Base-by-base conservation (phyloP, 495 filamentous ascomycete genomes). In the Neurospora sp. region DNA sequence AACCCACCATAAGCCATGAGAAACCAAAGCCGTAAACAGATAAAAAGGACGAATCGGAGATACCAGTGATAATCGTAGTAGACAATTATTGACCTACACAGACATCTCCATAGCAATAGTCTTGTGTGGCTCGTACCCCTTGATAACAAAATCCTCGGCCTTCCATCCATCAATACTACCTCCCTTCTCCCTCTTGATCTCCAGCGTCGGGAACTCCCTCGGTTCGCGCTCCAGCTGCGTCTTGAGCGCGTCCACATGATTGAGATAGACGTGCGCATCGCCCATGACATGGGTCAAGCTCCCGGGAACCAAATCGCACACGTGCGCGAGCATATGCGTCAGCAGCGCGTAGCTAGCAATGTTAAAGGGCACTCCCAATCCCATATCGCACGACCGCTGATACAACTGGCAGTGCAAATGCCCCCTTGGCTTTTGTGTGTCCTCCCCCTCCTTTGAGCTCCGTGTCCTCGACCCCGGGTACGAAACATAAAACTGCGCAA, bases 31-130 rank as follows among this genome's bases (percentile, higher is more conserved):
- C 20, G 20, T 27, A 27, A 59, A 27, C 20, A 14, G 20, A 59
- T 27, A 5, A 27, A 14, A 14, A 31, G 1, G 14, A 37, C 54
- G 12, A 16, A 16, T 66, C 7, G 6, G 4, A 35, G 6, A 66
- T 35, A 35, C 12, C 27, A 5, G 7, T 35, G 3, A 35, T 9
- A 14, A 18, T 37, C 27, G 27, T 35, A 35, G 5, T 3, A 35
- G 27, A 8, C 1, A 66, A 31, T 8, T 31, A 16, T 16, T 35
- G 14, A 35, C 27, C 54, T 86, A 97, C 40, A 98, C 94, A 78
- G 91, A 94, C 96, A 98, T 98, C 83, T 98, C 97, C 96, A 98
- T 98, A 48, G 92, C 86, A 80, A 98, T 97, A 10, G 85, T 87
- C 85, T 93, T 93, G 78, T 97, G 93, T 73, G 96, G 95, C 41